These are phyloP conservation scores for Vitis rupestris DNA, from an alignment of 164 flowering plant genomes.

Conservation along the genomic window DNA sequence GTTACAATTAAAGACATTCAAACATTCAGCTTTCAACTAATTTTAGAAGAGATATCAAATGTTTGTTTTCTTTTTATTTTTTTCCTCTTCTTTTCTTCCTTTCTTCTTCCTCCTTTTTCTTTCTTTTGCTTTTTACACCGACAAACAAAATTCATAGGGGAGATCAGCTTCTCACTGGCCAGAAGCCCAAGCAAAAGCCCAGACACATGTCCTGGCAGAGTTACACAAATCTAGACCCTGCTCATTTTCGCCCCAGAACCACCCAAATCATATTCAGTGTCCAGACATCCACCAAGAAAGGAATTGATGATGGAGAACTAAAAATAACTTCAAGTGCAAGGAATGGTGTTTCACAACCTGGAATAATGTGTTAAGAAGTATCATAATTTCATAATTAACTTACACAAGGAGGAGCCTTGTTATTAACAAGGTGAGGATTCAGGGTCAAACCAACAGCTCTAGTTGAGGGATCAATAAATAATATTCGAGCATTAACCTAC, in stretches of 20 bases:
- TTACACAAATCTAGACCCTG: background rate
- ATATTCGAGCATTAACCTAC: slow-evolving; percentile 88
- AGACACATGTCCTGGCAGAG: too few species aligned
- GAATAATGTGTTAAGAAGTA: background rate
- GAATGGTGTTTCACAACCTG: background rate
- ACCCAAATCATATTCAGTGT: background rate
- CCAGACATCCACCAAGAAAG: too few species aligned
- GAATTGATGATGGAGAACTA: background rate
- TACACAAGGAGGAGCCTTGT: slow-evolving; percentile 81
- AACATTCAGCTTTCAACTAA: too few species aligned
- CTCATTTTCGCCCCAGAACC: background rate
- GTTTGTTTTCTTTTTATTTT: too few species aligned
- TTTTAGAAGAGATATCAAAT: too few species aligned
- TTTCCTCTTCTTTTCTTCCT: too few species aligned
- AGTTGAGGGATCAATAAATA: slow-evolving; percentile 87
- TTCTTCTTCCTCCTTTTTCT: too few species aligned
- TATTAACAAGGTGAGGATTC: slow-evolving; percentile 76
- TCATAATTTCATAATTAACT: slow-evolving; percentile 23
- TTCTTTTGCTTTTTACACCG: too few species aligned
- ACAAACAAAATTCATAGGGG: too few species aligned
- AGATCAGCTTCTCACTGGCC: too few species aligned
- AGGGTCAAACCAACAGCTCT: slow-evolving; percentile 96
- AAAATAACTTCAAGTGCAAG: background rate
- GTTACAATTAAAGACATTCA: too few species aligned
- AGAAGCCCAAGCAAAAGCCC: too few species aligned